phyloP scores from a whole-genome alignment of 352 stramenopile species.

The Phytopythium montanum region DNA sequence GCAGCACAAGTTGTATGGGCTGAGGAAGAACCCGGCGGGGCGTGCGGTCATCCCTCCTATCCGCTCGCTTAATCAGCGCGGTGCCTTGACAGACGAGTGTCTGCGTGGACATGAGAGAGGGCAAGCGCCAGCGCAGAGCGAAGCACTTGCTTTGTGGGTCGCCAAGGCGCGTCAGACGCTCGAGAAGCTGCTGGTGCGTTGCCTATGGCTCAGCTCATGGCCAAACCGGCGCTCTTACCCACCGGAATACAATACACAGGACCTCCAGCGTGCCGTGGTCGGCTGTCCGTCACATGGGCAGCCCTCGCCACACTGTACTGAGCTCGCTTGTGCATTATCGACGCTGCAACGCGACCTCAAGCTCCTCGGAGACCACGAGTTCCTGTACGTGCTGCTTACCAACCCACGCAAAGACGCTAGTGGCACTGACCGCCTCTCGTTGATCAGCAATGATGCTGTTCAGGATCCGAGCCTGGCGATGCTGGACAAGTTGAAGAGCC shows the following conservation, averaged over 20 bases:
- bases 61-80: background rate
- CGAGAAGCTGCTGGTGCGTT: slow-evolving; percentile 7
- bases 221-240: background rate
- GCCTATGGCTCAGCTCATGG: background rate
- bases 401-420: background rate
- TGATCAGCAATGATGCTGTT: slow-evolving; percentile 6
- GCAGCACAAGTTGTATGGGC: background rate
- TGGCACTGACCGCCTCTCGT: background rate
- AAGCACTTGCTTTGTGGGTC: slow-evolving; percentile 3
- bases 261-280: background rate
- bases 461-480: slow-evolving; percentile 10
- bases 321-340: background rate
- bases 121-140: background rate
- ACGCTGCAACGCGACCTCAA: background rate
- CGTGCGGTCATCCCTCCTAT: background rate
- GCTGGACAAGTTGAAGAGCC: slow-evolving; percentile 3
- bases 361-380: background rate
- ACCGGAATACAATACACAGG: background rate
- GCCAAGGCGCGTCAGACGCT: slow-evolving; percentile 2
- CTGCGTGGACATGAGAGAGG: background rate
- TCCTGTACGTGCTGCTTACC: background rate
- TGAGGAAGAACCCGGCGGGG: background rate
- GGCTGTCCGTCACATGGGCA: background rate
- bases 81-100: background rate
- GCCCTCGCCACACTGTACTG: background rate